Percentiles rank a stretch among this genome's conserved stretches.
Evolutionary conservation across 495 filamentous ascomycete species (phyloP).

Genomic region (Astrocystis sublimbata): DNA sequence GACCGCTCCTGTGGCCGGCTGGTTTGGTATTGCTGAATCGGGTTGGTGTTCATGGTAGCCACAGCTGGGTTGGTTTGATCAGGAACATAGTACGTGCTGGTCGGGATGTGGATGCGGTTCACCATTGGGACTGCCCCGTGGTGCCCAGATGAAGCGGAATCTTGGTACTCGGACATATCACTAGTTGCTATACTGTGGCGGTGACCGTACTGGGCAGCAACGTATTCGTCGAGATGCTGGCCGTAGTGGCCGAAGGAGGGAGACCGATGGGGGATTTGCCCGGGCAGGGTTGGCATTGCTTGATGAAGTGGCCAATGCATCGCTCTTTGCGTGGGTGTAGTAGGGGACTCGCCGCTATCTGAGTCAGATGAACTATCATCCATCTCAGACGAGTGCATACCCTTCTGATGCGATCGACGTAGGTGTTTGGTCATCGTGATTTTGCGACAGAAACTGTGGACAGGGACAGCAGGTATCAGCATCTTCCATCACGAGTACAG

Average conservation of each 20-base stretch:
- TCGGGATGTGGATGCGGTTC: slow-evolving; percentile 44
- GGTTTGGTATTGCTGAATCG: slow-evolving; percentile 46
- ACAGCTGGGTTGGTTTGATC: slow-evolving; percentile 55
- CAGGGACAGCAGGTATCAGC: slow-evolving; percentile 17
- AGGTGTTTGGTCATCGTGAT: slow-evolving; percentile 87
- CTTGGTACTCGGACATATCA: slow-evolving; percentile 42
- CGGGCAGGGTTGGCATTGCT: slow-evolving; percentile 25
- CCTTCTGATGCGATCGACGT: slow-evolving; percentile 65
- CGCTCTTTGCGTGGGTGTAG: slow-evolving; percentile 45
- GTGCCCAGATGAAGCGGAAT: slow-evolving; percentile 33
- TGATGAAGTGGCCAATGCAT: slow-evolving; percentile 39
- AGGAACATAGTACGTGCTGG: slow-evolving; percentile 49
- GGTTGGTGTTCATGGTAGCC: slow-evolving; percentile 54
- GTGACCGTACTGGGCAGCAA: slow-evolving; percentile 38
- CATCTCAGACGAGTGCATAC: slow-evolving; percentile 53
- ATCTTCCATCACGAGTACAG: slow-evolving; percentile 26
- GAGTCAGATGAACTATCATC: slow-evolving; percentile 60
- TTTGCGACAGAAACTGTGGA: slow-evolving; percentile 83
- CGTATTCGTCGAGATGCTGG: slow-evolving; percentile 44
- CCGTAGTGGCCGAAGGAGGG: slow-evolving; percentile 48
- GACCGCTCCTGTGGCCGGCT: slow-evolving; percentile 45
- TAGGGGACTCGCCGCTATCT: slow-evolving; percentile 51
- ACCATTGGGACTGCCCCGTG: slow-evolving; percentile 37
- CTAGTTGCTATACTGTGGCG: slow-evolving; percentile 47
- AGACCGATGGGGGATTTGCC: slow-evolving; percentile 41